phyloP scores from a whole-genome alignment of 2,329 filamentous ascomycete genomes.

The Talaromyces sp. region DNA sequence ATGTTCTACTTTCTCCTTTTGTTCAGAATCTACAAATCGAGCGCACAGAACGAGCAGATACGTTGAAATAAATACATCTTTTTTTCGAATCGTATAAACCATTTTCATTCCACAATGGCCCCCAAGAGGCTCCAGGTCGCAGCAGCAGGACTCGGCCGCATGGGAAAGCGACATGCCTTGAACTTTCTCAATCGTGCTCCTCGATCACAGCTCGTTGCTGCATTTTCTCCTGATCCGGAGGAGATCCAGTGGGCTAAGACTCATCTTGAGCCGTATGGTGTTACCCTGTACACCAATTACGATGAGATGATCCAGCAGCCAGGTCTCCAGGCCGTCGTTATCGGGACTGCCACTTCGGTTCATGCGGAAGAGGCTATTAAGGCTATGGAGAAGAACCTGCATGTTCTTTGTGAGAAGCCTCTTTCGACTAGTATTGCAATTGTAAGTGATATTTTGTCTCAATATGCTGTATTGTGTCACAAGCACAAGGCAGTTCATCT shows the following conservation, averaged over 20 bases:
- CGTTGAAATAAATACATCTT: background rate
- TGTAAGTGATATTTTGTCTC: constrained; percentile 30
- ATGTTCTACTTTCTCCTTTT: background rate
- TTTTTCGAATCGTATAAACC: background rate
- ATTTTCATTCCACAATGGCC: background rate
- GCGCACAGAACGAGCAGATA: background rate
- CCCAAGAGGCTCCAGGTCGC: constrained; percentile 37
- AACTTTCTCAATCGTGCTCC: constrained; percentile 46
- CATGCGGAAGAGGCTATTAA: constrained; percentile 56
- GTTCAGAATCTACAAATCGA: background rate
- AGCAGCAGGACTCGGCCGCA: constrained; percentile 47
- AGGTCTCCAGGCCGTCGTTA: constrained; percentile 51
- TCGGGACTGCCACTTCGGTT: constrained; percentile 51
- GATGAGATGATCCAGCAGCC: constrained; percentile 54
- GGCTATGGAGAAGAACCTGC: constrained; percentile 50
- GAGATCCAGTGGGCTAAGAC: constrained; percentile 48
- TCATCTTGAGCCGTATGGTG: constrained; percentile 48
- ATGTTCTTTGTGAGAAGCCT: constrained; percentile 54
- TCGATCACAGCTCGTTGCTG: constrained; percentile 47
- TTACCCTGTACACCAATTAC: constrained; percentile 50
- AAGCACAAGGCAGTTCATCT: background rate
- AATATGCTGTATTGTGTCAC: background rate
- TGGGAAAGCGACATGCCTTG: constrained; percentile 47
- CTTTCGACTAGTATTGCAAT: constrained; percentile 54
- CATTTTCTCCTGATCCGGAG: constrained; percentile 41